These are phyloP conservation scores for Amaranthus tricolor DNA, from an alignment of 179 eudicot genomes.

Conservation along the genomic window DNA sequence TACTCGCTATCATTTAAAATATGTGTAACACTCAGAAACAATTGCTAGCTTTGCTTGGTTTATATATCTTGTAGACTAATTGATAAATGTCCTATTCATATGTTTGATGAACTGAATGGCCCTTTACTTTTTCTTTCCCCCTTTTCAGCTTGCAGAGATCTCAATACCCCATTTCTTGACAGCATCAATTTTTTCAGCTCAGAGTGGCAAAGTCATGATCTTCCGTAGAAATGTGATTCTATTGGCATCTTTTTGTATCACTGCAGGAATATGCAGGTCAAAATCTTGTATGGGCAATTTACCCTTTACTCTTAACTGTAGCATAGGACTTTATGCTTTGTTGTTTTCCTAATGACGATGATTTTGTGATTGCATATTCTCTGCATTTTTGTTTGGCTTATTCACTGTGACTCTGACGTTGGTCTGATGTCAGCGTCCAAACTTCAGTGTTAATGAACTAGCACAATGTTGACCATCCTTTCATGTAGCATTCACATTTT, in stretches of 20 bases:
- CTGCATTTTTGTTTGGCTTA: neutral
- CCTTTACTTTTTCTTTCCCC: slow-evolving; percentile 15
- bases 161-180: slow-evolving; percentile 96
- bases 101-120: slow-evolving; percentile 17
- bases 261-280: slow-evolving; percentile 98
- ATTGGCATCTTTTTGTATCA: slow-evolving; percentile 57
- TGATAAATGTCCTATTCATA: neutral
- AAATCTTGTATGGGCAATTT: slow-evolving; percentile 74
- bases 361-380: slow-evolving; percentile 12
- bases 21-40: too few species aligned
- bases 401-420: neutral
- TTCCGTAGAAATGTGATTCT: slow-evolving; percentile 75
- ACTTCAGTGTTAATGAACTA: neutral
- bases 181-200: slow-evolving; percentile 95
- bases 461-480: neutral
- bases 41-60: neutral
- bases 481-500: neutral
- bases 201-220: slow-evolving; percentile 55
- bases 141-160: slow-evolving; percentile 84
- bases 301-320: slow-evolving; percentile 41
- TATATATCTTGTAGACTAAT: neutral
- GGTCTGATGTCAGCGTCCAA: neutral
- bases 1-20: too few species aligned
- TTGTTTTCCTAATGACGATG: slow-evolving; percentile 11
- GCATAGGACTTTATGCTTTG: slow-evolving; percentile 10